Base-by-base conservation (phyloP, 495 filamentous ascomycete species). In the Xylaria scruposa region DNA sequence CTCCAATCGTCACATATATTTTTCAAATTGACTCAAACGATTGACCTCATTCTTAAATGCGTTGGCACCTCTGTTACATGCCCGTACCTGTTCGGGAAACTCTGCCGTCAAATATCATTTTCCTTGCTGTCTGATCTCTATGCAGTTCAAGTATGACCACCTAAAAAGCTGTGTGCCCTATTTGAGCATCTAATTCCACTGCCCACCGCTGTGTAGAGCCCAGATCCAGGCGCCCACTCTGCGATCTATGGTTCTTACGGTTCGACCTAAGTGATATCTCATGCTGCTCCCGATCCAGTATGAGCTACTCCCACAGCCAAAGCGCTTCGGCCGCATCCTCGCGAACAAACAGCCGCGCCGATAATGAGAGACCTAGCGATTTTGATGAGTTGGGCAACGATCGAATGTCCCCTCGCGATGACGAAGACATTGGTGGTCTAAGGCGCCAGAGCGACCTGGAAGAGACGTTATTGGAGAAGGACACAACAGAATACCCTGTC, bases 281-380 rank as follows among this genome's bases (percentile, higher is more conserved):
- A 78, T 71, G 71, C 56, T 56, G 58, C 33, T 40, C 64, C 21
- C 19, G 40, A 61, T 47, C 62, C 61, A 66, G 38, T 31, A 79
- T 78, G 78, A 71, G 73, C 68, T 74, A 65, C 65, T 67, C 76
- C 40, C 73, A 56, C 67, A 73, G 64, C 64, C 73, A 65, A 68
- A 58, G 74, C 49, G 74, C 75, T 21, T 84, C 81, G 19, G 73
- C 76, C 64, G 80, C 77, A 51, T 84, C 83, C 15, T 82, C 84
- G 10, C 73, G 78, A 56, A 76, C 80, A 1, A 77, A 78, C 38
- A 76, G 79, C 21, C 72, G 69, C 36, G 73, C 70, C 15, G 72
- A 74, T 51, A 77, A 60, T 49, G 77, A 78, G 26, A 70, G 68
- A 42, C 56, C 75, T 7, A 67, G 66, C 38, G 75, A 67, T n/a